Percentiles rank a stretch among this genome's conserved stretches.
These are phyloP conservation scores for Hemileia vastatrix DNA, from an alignment of 1,284 basidiomycete genomes.

Conservation along the genomic window DNA sequence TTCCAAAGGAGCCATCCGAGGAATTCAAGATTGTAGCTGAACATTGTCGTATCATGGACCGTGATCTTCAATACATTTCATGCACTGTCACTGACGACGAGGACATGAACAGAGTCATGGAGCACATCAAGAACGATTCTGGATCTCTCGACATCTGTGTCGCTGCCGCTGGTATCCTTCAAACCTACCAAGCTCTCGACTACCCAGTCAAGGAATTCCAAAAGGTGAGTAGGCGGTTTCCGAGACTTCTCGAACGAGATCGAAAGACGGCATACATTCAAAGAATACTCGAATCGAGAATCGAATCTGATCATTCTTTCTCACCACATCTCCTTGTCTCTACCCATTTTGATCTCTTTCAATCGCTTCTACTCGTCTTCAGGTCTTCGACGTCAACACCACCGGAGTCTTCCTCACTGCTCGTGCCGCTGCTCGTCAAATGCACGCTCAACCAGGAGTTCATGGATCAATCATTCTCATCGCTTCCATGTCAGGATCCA, in stretches of 20 bases:
- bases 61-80: conserved; percentile 30
- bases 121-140: conserved; percentile 40
- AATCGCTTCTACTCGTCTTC: background rate
- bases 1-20: conserved; percentile 56
- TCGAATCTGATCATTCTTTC: no score
- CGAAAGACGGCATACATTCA: no score
- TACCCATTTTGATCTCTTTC: background rate
- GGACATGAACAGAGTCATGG: conserved; percentile 41
- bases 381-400: conserved; percentile 54
- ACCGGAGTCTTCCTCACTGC: conserved; percentile 67
- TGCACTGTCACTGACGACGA: conserved; percentile 56
- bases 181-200: conserved; percentile 56
- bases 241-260: no score
- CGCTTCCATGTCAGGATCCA: conserved; percentile 74
- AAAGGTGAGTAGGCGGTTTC: no score
- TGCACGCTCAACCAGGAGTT: conserved; percentile 59
- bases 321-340: background rate
- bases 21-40: no score
- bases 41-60: conserved; percentile 7
- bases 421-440: conserved; percentile 66
- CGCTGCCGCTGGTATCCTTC: conserved; percentile 66
- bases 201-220: conserved; percentile 63
- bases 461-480: conserved; percentile 70
- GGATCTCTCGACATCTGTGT: conserved; percentile 62
- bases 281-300: no score